These are phyloP conservation scores for Linum lewisii DNA, from an alignment of 345 rosid genomes.

Conservation along the genomic window DNA sequence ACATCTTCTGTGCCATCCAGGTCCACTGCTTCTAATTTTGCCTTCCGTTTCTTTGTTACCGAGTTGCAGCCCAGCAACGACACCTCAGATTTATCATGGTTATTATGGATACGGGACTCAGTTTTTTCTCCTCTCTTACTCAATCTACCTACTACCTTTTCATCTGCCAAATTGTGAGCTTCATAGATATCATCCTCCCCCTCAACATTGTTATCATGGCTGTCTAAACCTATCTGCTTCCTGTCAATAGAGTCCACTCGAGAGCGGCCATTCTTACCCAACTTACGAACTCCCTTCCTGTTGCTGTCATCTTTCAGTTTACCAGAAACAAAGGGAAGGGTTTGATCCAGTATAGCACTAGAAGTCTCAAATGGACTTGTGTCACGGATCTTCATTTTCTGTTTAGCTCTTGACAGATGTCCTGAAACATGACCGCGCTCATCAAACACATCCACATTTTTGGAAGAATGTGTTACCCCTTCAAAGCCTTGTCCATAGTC, in stretches of 20 bases:
- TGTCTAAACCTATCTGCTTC: constrained; percentile 39
- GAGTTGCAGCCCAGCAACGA: constrained; percentile 45
- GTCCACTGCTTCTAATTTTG: constrained; percentile 40
- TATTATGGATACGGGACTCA: constrained; percentile 32
- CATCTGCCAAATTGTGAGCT: constrained; percentile 30
- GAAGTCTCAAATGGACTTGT: constrained; percentile 38
- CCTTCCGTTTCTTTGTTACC: constrained; percentile 54
- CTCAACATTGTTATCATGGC: constrained; percentile 24
- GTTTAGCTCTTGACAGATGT: constrained; percentile 50
- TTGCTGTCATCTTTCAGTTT: constrained; percentile 30
- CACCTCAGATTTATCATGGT: constrained; percentile 44
- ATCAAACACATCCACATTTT: constrained; percentile 23
- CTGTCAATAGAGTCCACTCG: constrained; percentile 45
- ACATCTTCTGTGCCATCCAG: constrained; percentile 33
- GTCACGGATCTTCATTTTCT: constrained; percentile 61
- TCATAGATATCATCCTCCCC: constrained; percentile 46
- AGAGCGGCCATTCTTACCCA: constrained; percentile 39
- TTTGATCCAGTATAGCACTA: constrained; percentile 33
- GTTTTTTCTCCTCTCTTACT: constrained; percentile 42
- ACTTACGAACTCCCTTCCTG: constrained; percentile 29
- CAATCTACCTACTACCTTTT: constrained; percentile 25
- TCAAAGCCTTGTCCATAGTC: constrained; percentile 36
- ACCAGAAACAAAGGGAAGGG: constrained; percentile 23
- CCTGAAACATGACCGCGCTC: constrained; percentile 32
- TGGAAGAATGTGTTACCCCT: constrained; percentile 26